A percentile compares a stretch with the other conserved stretches of the same genome.
Evolutionary conservation across 108 stramenopile species (phyloP).

Genomic region (Cyclotella atomus): DNA sequence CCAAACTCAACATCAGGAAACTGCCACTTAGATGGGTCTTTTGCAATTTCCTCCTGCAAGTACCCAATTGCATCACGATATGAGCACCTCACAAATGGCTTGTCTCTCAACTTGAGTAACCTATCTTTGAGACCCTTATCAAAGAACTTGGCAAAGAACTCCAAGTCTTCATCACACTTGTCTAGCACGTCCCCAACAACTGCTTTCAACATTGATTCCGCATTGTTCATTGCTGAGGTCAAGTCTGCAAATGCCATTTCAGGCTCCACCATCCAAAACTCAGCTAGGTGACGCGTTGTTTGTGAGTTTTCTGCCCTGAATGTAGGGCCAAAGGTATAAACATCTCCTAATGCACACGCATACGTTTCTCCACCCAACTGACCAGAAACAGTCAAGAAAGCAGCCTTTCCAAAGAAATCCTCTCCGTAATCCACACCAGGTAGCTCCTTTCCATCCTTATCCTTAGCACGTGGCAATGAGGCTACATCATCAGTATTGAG

Average conservation of each 20-base stretch:
- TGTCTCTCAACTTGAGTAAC: conserved; percentile 76
- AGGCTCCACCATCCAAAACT: conserved; percentile 99
- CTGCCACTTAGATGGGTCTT: conserved; percentile 95
- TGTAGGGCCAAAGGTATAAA: conserved; percentile 99
- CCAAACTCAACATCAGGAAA: conserved; percentile 98
- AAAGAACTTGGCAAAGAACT: conserved; percentile 93
- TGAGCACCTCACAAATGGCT: conserved; percentile 87
- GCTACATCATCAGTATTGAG: conserved; percentile 78
- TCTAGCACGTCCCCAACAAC: conserved; percentile 83
- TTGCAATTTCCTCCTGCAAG: conserved; percentile 94
- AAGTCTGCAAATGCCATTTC: conserved; percentile 99
- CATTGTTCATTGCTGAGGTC: conserved; percentile 94
- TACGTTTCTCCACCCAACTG: conserved; percentile 96
- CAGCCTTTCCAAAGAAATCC: conserved; percentile 96
- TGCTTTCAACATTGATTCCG: conserved; percentile 94
- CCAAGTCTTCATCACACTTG: conserved; percentile 86
- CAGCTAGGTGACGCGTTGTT: conserved; percentile 96
- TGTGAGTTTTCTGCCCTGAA: conserved; percentile 99
- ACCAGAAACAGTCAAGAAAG: conserved; percentile 96
- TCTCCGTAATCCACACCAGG: conserved; percentile 75
- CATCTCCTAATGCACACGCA: conserved; percentile 96
- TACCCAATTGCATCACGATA: conserved; percentile 92
- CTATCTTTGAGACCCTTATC: conserved; percentile 83
- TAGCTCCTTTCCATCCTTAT: conserved; percentile 51
- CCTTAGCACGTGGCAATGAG: conserved; percentile 58